Conservation (phyloP, 1,284 basidiomycete species). For the Naganishia sp. region DNA sequence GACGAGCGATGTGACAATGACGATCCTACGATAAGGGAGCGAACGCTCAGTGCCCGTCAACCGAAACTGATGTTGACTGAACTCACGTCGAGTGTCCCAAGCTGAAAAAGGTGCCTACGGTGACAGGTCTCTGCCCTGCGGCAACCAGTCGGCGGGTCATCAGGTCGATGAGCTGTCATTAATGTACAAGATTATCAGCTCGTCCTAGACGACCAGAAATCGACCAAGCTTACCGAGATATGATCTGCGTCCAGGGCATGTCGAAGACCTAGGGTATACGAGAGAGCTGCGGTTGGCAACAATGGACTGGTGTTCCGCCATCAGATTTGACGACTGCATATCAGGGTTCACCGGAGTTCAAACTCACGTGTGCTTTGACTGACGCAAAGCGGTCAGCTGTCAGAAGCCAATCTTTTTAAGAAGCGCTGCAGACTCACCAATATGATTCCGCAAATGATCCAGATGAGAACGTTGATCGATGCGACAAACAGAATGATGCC, state of each 20-base stretch:
- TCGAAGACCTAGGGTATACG: conserved; percentile 28
- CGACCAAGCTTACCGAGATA: conserved; percentile 22
- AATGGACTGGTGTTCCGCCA: conserved; percentile 7
- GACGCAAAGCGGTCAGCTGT: background rate
- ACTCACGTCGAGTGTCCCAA: conserved; percentile 33
- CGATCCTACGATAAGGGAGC: conserved; percentile 4
- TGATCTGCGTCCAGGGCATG: conserved; percentile 33
- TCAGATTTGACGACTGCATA: background rate
- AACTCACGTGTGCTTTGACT: conserved; percentile 27
- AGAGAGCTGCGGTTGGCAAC: conserved; percentile 27
- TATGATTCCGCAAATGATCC: conserved; percentile 24
- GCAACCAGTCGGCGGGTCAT: conserved; percentile 32
- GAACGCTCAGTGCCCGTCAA: background rate
- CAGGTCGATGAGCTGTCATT: conserved; percentile 27
- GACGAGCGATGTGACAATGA: conserved; percentile 31
- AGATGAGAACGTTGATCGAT: conserved; percentile 23
- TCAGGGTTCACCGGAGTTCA: background rate
- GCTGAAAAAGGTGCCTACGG: conserved; percentile 33
- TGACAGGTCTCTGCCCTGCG: conserved; percentile 30
- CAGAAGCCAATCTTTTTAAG: background rate
- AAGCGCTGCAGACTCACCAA: background rate
- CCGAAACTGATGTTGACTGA: background rate
- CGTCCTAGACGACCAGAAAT: background rate
- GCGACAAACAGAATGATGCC: conserved; percentile 29
- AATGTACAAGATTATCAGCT: background rate